Base-by-base conservation (phyloP, 495 filamentous ascomycete genomes). In the Chaetomium fimeti region DNA sequence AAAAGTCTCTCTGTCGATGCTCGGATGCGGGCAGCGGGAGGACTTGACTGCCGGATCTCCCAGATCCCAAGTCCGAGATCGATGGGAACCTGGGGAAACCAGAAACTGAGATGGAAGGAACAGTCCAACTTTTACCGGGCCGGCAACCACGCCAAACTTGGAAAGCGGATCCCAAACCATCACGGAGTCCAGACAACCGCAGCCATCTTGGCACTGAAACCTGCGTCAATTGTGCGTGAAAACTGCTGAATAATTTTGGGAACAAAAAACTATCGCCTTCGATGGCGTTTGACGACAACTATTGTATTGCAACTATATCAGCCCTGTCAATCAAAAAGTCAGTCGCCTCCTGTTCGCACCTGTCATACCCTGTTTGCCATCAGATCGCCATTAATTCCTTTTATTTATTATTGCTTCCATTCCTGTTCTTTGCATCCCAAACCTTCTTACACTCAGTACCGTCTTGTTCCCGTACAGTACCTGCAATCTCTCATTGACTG, bases 181-280 rank as follows among this genome's bases (percentile, higher is more conserved):
- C 51, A 32, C 51, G 51, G 45, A 49, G 20, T n/a, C 43, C 43
- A 47, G 43, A 47, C 48, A 13, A 25, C 48, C 48, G 20, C 49
- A 36, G 28, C 36, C 53, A 5, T 42, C 54, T 28, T 58, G 52
- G 52, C 52, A 54, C 8, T 9, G 0, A 47, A 49, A 57, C 25
- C 45, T 74, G 72, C 68, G 72, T 58, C 48, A 61, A 68, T 74
- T 74, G 70, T 72, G 72, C 72, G 72, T 66, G 61, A 66, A 72
- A 68, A 11, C 12, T 16, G 66, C 59, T 66, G 64, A 69, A 57
- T 68, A 69, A 71, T 68, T 42, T 16, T 16, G 5, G 38, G 5
- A 45, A 36, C 43, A 2, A 18, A 6, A 27, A 43, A 18, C 2
- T 3, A 32, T 42, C 11, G 32, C 47, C 36, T 12, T 60, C 36